Percentiles rank a stretch among this genome's conserved stretches.
Evolutionary conservation across 2,329 filamentous ascomycete genomes (phyloP).

Genomic region (Alternaria brassicicola): DNA sequence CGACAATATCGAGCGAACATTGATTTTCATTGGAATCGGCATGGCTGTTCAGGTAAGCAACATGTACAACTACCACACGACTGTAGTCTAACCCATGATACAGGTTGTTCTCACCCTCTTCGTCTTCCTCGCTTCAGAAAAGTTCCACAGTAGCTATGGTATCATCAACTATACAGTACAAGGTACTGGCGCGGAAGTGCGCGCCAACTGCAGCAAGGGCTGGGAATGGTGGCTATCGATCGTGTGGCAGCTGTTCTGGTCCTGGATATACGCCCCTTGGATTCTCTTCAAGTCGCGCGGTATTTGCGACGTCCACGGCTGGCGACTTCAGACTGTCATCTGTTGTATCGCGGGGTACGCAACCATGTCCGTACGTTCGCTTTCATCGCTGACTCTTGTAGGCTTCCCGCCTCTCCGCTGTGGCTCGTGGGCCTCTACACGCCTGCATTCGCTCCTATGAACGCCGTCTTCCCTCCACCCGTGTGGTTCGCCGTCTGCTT

Average conservation of each 20-base stretch:
- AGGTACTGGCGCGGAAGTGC: conserved; percentile 32
- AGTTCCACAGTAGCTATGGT: conserved; percentile 43
- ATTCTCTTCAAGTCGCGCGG: conserved; percentile 43
- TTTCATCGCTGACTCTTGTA: conserved; percentile 15
- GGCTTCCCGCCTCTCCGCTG: conserved; percentile 42
- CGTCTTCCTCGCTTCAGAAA: conserved; percentile 41
- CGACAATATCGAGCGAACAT: conserved; percentile 35
- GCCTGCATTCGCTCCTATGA: conserved; percentile 36
- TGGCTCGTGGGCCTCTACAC: conserved; percentile 44
- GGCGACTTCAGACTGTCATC: conserved; percentile 43
- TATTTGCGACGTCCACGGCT: conserved; percentile 42
- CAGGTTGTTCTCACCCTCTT: conserved; percentile 37
- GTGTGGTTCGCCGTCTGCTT: conserved; percentile 43
- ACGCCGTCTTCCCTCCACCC: conserved; percentile 34
- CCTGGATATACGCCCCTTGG: conserved; percentile 46
- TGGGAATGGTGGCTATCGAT: conserved; percentile 49
- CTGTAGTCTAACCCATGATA: background rate
- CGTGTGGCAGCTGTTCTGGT: conserved; percentile 47
- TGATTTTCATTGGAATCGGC: conserved; percentile 37
- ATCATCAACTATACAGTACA: conserved; percentile 37
- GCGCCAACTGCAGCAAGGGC: conserved; percentile 37
- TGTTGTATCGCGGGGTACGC: conserved; percentile 43
- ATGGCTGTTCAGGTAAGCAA: conserved; percentile 35
- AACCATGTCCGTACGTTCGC: background rate
- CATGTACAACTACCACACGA: background rate